Evolutionary conservation across 2,329 filamentous ascomycete genomes (phyloP), one percentile per base, ranked within the genome.

Genomic region (Colletotrichum brevisporum): DNA sequence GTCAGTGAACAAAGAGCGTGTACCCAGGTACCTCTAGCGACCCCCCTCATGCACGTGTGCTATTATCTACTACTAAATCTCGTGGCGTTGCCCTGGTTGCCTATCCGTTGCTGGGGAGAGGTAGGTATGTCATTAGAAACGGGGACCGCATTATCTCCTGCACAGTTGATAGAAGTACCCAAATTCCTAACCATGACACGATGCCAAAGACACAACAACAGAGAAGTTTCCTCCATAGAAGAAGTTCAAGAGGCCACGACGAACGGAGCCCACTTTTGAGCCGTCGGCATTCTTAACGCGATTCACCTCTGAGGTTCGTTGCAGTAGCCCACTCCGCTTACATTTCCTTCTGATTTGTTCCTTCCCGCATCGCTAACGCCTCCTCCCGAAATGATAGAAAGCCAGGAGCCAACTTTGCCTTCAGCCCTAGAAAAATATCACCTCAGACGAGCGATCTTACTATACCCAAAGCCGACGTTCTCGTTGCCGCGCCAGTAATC

Each of bases 381-480:
- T 69, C 52, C 15, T 48, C 18, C 27, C 21, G 41, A 54, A 26
- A 52, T 15, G 26, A 51, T 58, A 77, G 74, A 74, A 79, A 78
- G 63, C 77, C 76, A 26, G 78, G 75, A 45, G 74, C 78, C 36
- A 66, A 71, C 54, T 78, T 79, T 68, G 72, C 76, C 58, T 77
- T 79, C 71, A 76, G 75, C 41, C 77, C 77, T 15, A 73, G 69
- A 59, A 76, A 78, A 80, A 73, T 53, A 74, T 79, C 43, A 50
- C 71, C 16, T 76, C 73, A 8, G 67, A 71, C 48, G 63, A 76
- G 5, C 60, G 67, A 55, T 72, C 75, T n/a, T 59, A 67, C 54
- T 75, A 73, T 51, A 36, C 31, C 8, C 31, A 36, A 36, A 10
- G 31, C 31, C 31, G 31, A 36, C 31, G 31, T 41, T 67, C 56